Conservation (phyloP, 2,329 filamentous ascomycete genomes). For the Fusarium illudens region DNA sequence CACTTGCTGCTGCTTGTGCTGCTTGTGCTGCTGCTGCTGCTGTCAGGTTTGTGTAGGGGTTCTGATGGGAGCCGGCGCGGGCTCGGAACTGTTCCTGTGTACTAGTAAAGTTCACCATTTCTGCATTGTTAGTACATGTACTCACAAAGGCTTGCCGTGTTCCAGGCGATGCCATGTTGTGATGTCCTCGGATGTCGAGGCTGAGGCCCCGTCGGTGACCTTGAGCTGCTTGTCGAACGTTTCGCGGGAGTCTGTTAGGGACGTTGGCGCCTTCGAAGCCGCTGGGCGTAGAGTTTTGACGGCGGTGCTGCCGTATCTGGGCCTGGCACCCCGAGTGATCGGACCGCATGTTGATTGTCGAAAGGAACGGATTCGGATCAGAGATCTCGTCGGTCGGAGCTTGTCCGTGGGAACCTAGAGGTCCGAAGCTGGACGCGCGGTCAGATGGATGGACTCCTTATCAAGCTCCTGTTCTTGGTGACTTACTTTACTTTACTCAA, state of each 20-base stretch:
- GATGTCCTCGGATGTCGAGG: slow-evolving; percentile 76
- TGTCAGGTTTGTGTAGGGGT: slow-evolving; percentile 46
- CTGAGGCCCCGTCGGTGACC: slow-evolving; percentile 85
- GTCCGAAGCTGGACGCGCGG: slow-evolving; percentile 52
- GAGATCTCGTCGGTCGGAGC: slow-evolving; percentile 60
- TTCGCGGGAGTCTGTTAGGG: slow-evolving; percentile 65
- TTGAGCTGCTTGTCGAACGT: slow-evolving; percentile 47
- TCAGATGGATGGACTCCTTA: background rate
- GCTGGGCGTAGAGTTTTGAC: slow-evolving; percentile 86
- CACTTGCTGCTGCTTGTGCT: slow-evolving; percentile 53
- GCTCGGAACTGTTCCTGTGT: slow-evolving; percentile 79
- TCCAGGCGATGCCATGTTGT: slow-evolving; percentile 45
- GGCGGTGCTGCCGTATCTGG: slow-evolving; percentile 68
- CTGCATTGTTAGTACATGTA: slow-evolving; percentile 63
- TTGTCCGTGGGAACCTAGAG: slow-evolving; percentile 60
- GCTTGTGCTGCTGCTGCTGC: no score
- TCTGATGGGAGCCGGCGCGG: slow-evolving; percentile 71
- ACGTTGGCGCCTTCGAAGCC: slow-evolving; percentile 79
- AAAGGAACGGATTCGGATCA: slow-evolving; percentile 72
- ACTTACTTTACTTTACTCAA: slow-evolving; percentile 75
- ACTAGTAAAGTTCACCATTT: slow-evolving; percentile 61
- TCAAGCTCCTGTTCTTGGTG: no score
- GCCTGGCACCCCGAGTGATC: slow-evolving; percentile 77
- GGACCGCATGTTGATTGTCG: slow-evolving; percentile 80
- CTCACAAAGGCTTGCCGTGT: slow-evolving; percentile 54